These are phyloP conservation scores for Emmonsiellopsis sp. DNA, from an alignment of 2,329 filamentous ascomycete genomes.

Conservation along the genomic window DNA sequence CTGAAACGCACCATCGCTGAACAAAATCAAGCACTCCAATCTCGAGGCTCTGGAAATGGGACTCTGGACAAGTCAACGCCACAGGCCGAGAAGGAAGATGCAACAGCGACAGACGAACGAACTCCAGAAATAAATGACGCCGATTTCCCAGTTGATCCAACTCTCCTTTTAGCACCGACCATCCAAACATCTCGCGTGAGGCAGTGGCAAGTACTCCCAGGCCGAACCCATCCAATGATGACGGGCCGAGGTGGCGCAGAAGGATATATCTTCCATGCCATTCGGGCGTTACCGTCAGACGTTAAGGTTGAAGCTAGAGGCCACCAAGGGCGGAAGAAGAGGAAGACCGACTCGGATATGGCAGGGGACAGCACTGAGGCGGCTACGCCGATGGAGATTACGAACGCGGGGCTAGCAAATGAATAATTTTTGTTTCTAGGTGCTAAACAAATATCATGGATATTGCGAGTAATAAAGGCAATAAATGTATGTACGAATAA, in stretches of 20 bases:
- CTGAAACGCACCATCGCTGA: slow-evolving; percentile 17
- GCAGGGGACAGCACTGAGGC: neutral
- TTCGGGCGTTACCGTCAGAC: slow-evolving; percentile 67
- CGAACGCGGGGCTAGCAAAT: too few relatives aligned
- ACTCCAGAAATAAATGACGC: slow-evolving; percentile 25
- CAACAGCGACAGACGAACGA: slow-evolving; percentile 33
- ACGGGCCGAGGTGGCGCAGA: slow-evolving; percentile 78
- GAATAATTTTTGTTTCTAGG: too few relatives aligned
- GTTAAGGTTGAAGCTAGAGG: slow-evolving; percentile 77
- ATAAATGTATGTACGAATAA: too few relatives aligned
- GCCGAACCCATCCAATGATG: slow-evolving; percentile 90
- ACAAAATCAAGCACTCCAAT: slow-evolving; percentile 9
- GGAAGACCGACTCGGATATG: slow-evolving; percentile 38
- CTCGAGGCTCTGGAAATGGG: slow-evolving; percentile 29
- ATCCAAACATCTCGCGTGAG: slow-evolving; percentile 73
- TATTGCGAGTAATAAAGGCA: too few relatives aligned
- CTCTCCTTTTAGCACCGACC: slow-evolving; percentile 65
- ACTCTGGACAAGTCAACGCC: neutral
- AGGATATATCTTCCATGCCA: slow-evolving; percentile 80
- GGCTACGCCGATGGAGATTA: neutral
- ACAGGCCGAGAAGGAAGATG: slow-evolving; percentile 14
- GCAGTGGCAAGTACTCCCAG: slow-evolving; percentile 84
- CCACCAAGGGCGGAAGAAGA: slow-evolving; percentile 55
- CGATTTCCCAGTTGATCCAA: slow-evolving; percentile 82
- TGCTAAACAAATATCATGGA: too few relatives aligned